Base-by-base conservation (phyloP, 805 yeast species). In the Lipomyces orientalis region DNA sequence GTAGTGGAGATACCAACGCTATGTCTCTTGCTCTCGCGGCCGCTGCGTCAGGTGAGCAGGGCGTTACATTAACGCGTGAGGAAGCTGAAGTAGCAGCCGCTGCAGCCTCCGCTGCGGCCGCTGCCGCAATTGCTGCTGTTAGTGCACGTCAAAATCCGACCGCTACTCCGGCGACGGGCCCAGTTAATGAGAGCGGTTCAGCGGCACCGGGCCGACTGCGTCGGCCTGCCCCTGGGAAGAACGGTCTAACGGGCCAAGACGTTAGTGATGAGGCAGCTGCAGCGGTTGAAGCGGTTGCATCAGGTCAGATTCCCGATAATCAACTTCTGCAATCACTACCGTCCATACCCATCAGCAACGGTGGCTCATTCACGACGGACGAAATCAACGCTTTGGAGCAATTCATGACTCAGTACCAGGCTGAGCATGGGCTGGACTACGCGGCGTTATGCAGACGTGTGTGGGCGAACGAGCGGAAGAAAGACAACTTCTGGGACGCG, bases 401-500 rank as follows among this genome's bases (percentile, higher is more conserved):
- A 64, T 92, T 90, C 73, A 86, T 93, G 68, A 79, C 81, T 16
- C 89, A 88, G 25, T 94, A 90, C 75, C 87, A 90, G 73, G 82
- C 80, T 12, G 83, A 89, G 70, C 83, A 89, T 74, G 83, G 84
- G 37, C 80, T 91, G 77, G 83, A 88, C 8, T 81, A 92, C 63
- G 85, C 85, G 57, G 90, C 89, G 64, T 85, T 93, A 6, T 90
- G 97, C 78, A 88, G 87, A 72, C 82, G 97, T 58, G 90, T 93
- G 25, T 93, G 98, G 98, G 81, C 92, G 6, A 87, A 88, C 71
- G 93, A 89, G 70, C 84, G 97, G 35, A 87, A 87, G 70, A 92
- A 91, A 79, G 98, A 94, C 78, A 88, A 86, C 71, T 92, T 93
- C 75, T 93, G 98, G 98, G 96, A 90, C 70, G 82, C 86, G 29